Base-by-base conservation (phyloP, 2,329 filamentous ascomycete species). In the Colletotrichum sp. region DNA sequence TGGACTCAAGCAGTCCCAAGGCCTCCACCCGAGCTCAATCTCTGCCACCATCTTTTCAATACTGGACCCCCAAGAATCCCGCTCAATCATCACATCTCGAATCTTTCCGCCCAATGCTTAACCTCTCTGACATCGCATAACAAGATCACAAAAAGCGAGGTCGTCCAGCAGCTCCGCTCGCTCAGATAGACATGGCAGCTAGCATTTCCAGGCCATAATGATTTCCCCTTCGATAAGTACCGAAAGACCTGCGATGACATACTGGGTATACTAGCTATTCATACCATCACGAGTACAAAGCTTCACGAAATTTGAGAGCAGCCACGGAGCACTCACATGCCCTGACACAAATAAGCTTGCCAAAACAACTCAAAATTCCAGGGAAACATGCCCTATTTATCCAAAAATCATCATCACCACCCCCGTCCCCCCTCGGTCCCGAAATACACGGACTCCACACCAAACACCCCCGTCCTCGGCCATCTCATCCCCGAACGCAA, bases 331-430 rank as follows among this genome's bases (percentile, higher is more conserved):
- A 7, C n/a, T 1, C 11, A 2, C 9, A 1, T 49, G 19, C 39
- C 0, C 19, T 6, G 3, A 52, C 44, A 22, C 11, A 22, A 52
- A 22, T 11, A 13, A 22, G 2, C 11, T 8, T 13, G 44, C 44
- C n/a, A 0, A 22, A 49, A 22, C n/a, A 22, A 0, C 3, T 6
- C n/a, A 13, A 49, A n/a, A 49, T 3, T 0, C 3, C 44, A 13
- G 5, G 44, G 3, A 22, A 44, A 12, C 9, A 1, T n/a, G 0
- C 12, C 4, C 19, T n/a, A 49, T n/a, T 6, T 49, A 49, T 22
- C 5, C n/a, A 22, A n/a, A 12, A 49, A 13, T 13, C 39, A 49
- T 22, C 44, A 49, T 49, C 44, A 52, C 44, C 44, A 52, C n/a
- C 44, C 44, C 44, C n/a, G 19, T 52, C n/a, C 44, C 44, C 44